Base-by-base conservation (phyloP, 116 monocot genomes). In the Iris pallida region DNA sequence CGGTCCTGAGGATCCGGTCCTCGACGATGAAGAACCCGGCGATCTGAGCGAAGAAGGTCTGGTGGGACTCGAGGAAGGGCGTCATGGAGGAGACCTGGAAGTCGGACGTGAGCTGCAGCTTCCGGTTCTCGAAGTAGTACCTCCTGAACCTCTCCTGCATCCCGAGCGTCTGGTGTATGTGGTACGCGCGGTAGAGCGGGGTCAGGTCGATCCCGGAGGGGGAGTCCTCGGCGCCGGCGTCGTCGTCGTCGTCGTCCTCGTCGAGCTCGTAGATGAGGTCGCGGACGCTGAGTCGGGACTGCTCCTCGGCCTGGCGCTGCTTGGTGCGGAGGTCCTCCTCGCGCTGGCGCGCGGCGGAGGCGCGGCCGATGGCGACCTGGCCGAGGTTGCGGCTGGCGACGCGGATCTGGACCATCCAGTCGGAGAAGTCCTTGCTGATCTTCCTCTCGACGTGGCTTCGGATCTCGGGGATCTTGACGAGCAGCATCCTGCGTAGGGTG, bases 21-120 rank as follows among this genome's bases (percentile, higher is more conserved):
- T 98, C 98, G 0, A 98, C 86, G 55, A 98, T 93, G 82, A 98
- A 98, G 76, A 98, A 98, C 1, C 98, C 98, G 1, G 93, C 98
- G 48, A 98, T 90, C 82, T 98, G 98, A 4, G 93, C 83, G 63
- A 98, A 98, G 81, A 98, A 98, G 9, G 85, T 90, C 80, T 98
- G 98, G 67, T 98, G 98, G 13, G 98, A 98, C 58, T 98, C 93
- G 13, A 98, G 85, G 71, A 98, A 98, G 3, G 89, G 87, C 1
- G 93, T 87, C 81, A 88, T 86, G 9, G 98, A 88, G 8, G 93
- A 90, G 9, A 98, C 90, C 80, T 98, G 93, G 68, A 93, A 98
- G 57, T 98, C 98, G 2, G 98, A 92, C 11, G 98, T 92, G 16
- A 98, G 88, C 85, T 98, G 98, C 58, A 98, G 85, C 80, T 98